A percentile compares a stretch with the other conserved stretches of the same genome.
Evolutionary conservation across 352 stramenopile genomes (phyloP).

Genomic region (Globisporangium heterothallicum): DNA sequence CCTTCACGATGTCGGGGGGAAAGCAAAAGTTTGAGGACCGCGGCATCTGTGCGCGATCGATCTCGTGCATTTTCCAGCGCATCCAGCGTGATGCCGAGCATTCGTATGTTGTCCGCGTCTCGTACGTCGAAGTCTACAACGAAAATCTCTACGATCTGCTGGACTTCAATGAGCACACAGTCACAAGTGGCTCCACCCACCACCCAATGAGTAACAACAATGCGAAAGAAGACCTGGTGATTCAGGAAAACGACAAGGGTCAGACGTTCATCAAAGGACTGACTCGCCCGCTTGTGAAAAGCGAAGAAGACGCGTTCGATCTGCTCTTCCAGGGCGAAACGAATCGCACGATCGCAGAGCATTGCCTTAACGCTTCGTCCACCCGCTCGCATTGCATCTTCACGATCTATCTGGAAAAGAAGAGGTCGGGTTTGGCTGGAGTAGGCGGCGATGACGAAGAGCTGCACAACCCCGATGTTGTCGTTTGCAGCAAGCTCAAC

Average conservation of each 20-base stretch:
- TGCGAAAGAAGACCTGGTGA: constrained; percentile 31
- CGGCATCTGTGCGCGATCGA: constrained; percentile 50
- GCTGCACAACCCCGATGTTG: constrained; percentile 8
- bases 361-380: constrained; percentile 72
- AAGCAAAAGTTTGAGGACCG: constrained; percentile 53
- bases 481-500: constrained; percentile 87
- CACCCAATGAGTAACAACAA: constrained; percentile 13
- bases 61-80: constrained; percentile 50
- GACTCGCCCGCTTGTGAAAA: constrained; percentile 45
- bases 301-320: constrained; percentile 66
- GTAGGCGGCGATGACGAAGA: constrained; percentile 13
- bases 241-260: constrained; percentile 55
- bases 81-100: constrained; percentile 43
- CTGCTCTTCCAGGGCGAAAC: constrained; percentile 77
- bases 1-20: constrained; percentile 65
- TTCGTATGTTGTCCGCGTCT: constrained; percentile 52
- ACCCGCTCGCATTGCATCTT: constrained; percentile 81
- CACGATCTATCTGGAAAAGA: constrained; percentile 67
- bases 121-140: constrained; percentile 90
- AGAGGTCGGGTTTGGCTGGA: constrained; percentile 20
- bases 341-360: constrained; percentile 72
- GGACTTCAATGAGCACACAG: constrained; percentile 17
- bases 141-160: constrained; percentile 86
- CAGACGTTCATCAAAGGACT: constrained; percentile 70
- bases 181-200: constrained; percentile 6